These are phyloP conservation scores for Fonsecaea multimorphosa DNA, from an alignment of 2,329 filamentous ascomycete genomes.

Conservation along the genomic window DNA sequence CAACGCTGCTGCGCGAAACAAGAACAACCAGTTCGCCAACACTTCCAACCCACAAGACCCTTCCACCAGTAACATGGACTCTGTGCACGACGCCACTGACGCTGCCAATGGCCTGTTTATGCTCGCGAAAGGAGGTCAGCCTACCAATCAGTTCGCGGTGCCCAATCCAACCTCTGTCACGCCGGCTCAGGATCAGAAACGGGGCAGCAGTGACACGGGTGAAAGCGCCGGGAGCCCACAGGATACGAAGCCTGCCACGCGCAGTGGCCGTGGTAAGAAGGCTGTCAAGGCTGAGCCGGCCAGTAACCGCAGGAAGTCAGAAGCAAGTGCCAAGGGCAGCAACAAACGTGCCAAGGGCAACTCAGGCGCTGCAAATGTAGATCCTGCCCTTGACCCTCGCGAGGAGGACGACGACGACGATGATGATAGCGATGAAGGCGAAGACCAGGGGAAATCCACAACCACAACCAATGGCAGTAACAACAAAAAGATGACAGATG, in stretches of 20 bases:
- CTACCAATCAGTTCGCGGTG: conserved; percentile 60
- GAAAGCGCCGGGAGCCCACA: conserved; percentile 76
- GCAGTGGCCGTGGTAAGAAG: conserved; percentile 72
- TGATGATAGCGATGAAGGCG: conserved; percentile 54
- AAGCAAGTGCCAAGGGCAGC: conserved; percentile 68
- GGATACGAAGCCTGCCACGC: conserved; percentile 64
- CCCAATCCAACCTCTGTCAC: conserved; percentile 54
- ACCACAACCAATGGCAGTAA: conserved; percentile 44
- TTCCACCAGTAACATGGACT: conserved; percentile 55
- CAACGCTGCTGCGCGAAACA: conserved; percentile 74
- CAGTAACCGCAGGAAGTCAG: conserved; percentile 78
- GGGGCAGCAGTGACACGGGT: conserved; percentile 52
- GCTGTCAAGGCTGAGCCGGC: conserved; percentile 54
- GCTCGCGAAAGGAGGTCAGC: conserved; percentile 71
- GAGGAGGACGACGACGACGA: conserved; percentile 61
- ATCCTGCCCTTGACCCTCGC: conserved; percentile 51
- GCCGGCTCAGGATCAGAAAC: conserved; percentile 52
- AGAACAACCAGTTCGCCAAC: conserved; percentile 54
- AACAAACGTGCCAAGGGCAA: conserved; percentile 76
- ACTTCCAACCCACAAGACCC: conserved; percentile 53
- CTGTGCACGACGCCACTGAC: conserved; percentile 88
- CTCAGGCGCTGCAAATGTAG: conserved; percentile 49
- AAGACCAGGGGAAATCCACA: conserved; percentile 51
- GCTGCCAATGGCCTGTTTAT: conserved; percentile 93
- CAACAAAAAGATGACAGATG: conserved; percentile 88